These are phyloP conservation scores for Psilocybe tampanensis DNA, from an alignment of 768 basidiomycete species.

Conservation along the genomic window DNA sequence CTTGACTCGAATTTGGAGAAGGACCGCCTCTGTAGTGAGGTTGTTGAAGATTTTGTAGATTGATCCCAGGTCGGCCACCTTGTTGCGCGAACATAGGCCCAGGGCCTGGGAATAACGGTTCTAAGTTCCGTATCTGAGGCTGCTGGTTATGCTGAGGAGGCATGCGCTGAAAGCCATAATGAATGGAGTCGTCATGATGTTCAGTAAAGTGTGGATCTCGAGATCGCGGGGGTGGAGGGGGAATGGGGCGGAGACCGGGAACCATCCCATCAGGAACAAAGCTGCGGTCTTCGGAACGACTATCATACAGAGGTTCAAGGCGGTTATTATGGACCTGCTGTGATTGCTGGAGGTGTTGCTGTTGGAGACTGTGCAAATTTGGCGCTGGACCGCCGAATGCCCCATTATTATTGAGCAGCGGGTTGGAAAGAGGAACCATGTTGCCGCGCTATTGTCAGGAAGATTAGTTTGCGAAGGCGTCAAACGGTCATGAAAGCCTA, in stretches of 20 bases:
- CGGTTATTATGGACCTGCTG: conserved; percentile 51
- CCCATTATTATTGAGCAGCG: conserved; percentile 27
- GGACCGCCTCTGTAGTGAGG: conserved; percentile 70
- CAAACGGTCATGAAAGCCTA: conserved; percentile 32
- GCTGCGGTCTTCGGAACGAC: conserved; percentile 71
- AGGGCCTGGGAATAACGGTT: conserved; percentile 58
- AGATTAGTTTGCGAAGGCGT: neutral
- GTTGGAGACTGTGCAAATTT: conserved; percentile 41
- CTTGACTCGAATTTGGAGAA: conserved; percentile 57
- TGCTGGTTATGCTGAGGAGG: conserved; percentile 42
- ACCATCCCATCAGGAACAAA: conserved; percentile 88
- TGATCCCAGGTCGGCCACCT: conserved; percentile 50
- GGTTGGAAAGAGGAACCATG: conserved; percentile 23
- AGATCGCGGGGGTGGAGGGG: conserved; percentile 61
- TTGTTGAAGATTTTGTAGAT: conserved; percentile 63
- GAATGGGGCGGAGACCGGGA: conserved; percentile 73
- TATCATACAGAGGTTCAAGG: conserved; percentile 72
- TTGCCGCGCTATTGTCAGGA: conserved; percentile 32
- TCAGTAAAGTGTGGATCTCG: conserved; percentile 63
- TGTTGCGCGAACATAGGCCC: conserved; percentile 58
- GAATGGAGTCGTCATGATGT: conserved; percentile 59
- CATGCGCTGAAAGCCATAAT: conserved; percentile 62
- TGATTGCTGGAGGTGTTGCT: conserved; percentile 46
- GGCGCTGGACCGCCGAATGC: conserved; percentile 38
- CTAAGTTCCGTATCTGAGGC: conserved; percentile 50